Evolutionary conservation across 805 yeast genomes (phyloP).

Genomic region (Candida qinlingensis): DNA sequence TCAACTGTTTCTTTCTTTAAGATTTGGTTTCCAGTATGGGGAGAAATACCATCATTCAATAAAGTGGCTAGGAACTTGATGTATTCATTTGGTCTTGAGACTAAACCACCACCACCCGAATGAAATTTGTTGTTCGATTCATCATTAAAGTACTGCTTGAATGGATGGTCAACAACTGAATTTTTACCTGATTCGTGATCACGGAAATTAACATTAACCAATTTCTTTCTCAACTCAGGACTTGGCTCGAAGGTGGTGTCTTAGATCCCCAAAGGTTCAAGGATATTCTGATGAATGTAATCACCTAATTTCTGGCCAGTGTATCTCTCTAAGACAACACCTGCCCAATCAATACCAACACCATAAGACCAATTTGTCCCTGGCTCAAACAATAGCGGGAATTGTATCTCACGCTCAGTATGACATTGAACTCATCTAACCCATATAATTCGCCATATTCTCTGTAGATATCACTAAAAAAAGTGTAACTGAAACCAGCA

Average conservation of each 20-base stretch:
- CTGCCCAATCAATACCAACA: slow-evolving; percentile 33
- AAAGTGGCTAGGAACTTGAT: slow-evolving; percentile 33
- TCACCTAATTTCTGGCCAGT: slow-evolving; percentile 27
- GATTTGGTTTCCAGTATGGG: slow-evolving; percentile 28
- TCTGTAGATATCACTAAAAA: slow-evolving; percentile 22
- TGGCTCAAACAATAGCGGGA: slow-evolving; percentile 31
- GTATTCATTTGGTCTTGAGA: slow-evolving; percentile 36
- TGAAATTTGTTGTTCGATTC: slow-evolving; percentile 14
- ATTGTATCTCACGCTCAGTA: slow-evolving; percentile 12
- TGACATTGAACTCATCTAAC: slow-evolving; percentile 16
- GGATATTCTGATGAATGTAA: slow-evolving; percentile 25
- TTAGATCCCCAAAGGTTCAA: slow-evolving; percentile 27
- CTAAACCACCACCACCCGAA: slow-evolving; percentile 41
- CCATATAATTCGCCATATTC: slow-evolving; percentile 20
- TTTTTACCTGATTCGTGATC: slow-evolving; percentile 13
- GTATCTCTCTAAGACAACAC: slow-evolving; percentile 27
- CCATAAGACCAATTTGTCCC: slow-evolving; percentile 34
- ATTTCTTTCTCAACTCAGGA: slow-evolving; percentile 13
- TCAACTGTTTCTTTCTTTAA: slow-evolving; percentile 30
- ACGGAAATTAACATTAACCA: slow-evolving; percentile 23
- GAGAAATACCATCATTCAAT: slow-evolving; percentile 37
- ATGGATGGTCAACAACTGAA: slow-evolving; percentile 10
- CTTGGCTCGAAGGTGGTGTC: slow-evolving; percentile 25
- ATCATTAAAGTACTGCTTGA: slow-evolving; percentile 8
- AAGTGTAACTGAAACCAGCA: slow-evolving; percentile 33